Percentiles rank a stretch among this genome's conserved stretches.
Evolutionary conservation across 768 basidiomycete species (phyloP).

Genomic region (Leucogyrophana mollusca): DNA sequence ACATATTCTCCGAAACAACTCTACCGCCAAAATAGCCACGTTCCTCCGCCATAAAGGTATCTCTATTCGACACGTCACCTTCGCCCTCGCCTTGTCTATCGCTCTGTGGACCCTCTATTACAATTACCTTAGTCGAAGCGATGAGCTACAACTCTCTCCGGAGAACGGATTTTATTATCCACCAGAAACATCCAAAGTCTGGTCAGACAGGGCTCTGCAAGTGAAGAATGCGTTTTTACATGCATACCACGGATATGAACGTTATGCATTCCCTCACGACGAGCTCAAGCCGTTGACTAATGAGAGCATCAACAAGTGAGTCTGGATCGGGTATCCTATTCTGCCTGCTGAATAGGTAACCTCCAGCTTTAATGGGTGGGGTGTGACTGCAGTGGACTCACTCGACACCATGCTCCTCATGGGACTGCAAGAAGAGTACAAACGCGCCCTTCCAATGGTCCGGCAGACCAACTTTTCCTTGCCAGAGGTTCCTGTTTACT

Average conservation of each 20-base stretch:
- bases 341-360: too few relatives aligned
- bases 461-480: conserved; percentile 48
- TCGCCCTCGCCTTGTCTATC: neutral
- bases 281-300: conserved; percentile 59
- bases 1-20: too few relatives aligned
- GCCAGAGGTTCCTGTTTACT: too few relatives aligned
- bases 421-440: conserved; percentile 70
- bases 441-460: conserved; percentile 56
- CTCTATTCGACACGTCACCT: neutral
- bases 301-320: conserved; percentile 49
- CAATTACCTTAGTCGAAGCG: neutral
- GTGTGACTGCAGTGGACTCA: conserved; percentile 74
- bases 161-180: too few relatives aligned
- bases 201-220: conserved; percentile 51
- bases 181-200: conserved; percentile 33
- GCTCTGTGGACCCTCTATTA: neutral
- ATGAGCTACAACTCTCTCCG: neutral
- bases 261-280: conserved; percentile 59
- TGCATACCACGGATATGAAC: conserved; percentile 66
- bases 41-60: neutral
- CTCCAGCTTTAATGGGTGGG: conserved; percentile 85
- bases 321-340: too few relatives aligned
- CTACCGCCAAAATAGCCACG: neutral
- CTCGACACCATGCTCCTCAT: conserved; percentile 86
- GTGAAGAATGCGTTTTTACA: conserved; percentile 66